These are phyloP conservation scores for Colletotrichum viniferum DNA, from an alignment of 2,329 filamentous ascomycete species.

Conservation along the genomic window DNA sequence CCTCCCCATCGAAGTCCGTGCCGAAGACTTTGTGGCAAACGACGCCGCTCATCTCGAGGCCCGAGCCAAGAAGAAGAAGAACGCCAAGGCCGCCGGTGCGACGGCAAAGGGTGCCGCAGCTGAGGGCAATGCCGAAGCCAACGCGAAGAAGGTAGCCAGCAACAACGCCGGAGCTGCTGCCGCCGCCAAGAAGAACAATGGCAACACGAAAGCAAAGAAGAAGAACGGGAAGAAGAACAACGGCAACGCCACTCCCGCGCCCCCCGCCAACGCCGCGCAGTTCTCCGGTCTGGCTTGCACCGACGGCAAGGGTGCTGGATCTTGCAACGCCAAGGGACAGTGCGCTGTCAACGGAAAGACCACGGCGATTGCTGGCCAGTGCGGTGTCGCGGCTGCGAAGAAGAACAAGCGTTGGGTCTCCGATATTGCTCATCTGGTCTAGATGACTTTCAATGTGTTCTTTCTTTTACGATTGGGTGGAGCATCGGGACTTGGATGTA, in stretches of 20 bases:
- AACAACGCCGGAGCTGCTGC: background rate
- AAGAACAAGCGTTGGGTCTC: background rate
- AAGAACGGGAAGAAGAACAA: background rate
- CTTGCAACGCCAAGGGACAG: constrained; percentile 4
- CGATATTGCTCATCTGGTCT: background rate
- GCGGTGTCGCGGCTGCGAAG: constrained; percentile 8
- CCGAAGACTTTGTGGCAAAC: background rate
- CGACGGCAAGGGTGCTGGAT: constrained; percentile 11
- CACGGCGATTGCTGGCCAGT: constrained; percentile 8
- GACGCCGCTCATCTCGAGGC: background rate
- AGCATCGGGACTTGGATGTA: background rate
- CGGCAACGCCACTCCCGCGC: background rate
- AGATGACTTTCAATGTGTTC: background rate
- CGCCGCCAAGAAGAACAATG: background rate
- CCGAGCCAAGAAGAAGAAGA: constrained; percentile 4
- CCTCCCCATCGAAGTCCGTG: background rate
- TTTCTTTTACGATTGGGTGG: background rate
- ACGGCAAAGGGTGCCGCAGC: background rate
- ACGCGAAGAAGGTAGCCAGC: background rate
- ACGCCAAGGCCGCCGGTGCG: background rate
- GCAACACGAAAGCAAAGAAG: background rate
- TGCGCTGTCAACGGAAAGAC: constrained; percentile 18
- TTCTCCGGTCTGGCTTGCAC: constrained; percentile 14
- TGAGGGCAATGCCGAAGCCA: background rate
- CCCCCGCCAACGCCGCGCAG: background rate